These are phyloP conservation scores for Fraxinus quadrangulata DNA, from an alignment of 257 asterid species.

Conservation along the genomic window DNA sequence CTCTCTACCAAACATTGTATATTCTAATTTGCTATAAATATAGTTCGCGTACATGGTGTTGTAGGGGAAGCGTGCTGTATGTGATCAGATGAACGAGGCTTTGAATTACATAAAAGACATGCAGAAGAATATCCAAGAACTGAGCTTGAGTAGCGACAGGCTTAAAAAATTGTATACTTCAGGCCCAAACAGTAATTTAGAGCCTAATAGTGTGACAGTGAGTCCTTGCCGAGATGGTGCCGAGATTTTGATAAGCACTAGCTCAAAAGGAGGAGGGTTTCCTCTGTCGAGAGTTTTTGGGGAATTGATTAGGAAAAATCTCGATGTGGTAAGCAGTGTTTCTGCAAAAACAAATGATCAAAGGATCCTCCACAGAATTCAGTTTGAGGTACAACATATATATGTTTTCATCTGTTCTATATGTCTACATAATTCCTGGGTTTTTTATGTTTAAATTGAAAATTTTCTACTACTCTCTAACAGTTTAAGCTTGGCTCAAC, in stretches of 20 bases:
- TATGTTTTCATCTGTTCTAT: background rate
- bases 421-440: background rate
- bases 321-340: constrained; percentile 32
- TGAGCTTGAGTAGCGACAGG: constrained; percentile 20
- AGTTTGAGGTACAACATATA: constrained; percentile 26
- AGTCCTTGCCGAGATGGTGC: constrained; percentile 22
- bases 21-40: no score
- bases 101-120: constrained; percentile 34
- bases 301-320: constrained; percentile 20
- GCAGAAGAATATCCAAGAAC: constrained; percentile 26
- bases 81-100: constrained; percentile 35
- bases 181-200: background rate
- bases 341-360: constrained; percentile 19
- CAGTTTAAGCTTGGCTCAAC: no score
- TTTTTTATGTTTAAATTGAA: no score
- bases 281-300: constrained; percentile 41
- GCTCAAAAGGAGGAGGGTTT: constrained; percentile 8
- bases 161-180: background rate
- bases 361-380: constrained; percentile 33
- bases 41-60: background rate
- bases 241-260: constrained; percentile 36
- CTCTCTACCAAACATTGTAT: background rate
- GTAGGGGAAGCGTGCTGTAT: constrained; percentile 34
- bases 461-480: no score
- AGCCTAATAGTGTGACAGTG: constrained; percentile 21